Percentiles rank a stretch among this genome's conserved stretches.
These are phyloP conservation scores for Petunia axillaris DNA, from an alignment of 257 asterid genomes.

Conservation along the genomic window DNA sequence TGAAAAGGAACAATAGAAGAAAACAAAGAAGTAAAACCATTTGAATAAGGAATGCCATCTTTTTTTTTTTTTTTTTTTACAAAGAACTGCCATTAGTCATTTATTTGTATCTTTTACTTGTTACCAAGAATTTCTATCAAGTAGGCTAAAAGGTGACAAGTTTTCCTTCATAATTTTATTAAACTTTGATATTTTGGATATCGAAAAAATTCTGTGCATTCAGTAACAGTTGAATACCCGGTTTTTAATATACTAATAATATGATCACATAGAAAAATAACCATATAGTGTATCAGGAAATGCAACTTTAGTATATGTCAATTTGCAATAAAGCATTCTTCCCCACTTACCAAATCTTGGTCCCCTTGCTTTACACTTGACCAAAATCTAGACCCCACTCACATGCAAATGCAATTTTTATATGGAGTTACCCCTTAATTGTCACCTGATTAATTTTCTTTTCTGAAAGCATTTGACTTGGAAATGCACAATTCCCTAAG, in stretches of 20 bases:
- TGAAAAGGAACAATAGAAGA: too few species aligned
- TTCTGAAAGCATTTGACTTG: neutral
- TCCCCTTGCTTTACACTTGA: neutral
- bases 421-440: neutral
- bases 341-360: slow-evolving; percentile 5
- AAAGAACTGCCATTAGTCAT: too few species aligned
- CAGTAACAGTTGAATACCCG: too few species aligned
- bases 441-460: neutral
- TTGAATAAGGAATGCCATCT: too few species aligned
- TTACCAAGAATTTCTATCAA: too few species aligned
- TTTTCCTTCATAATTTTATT: too few species aligned
- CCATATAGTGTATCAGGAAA: neutral
- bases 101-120: too few species aligned
- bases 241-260: neutral
- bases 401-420: slow-evolving; percentile 21
- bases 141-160: too few species aligned
- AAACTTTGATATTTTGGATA: too few species aligned
- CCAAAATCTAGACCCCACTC: slow-evolving; percentile 17
- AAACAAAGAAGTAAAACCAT: too few species aligned
- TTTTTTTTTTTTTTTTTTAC: too few species aligned
- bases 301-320: neutral
- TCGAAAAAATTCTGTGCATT: too few species aligned
- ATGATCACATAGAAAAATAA: neutral
- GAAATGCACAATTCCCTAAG: neutral
- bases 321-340: neutral